Evolutionary conservation across 2,329 filamentous ascomycete species (phyloP), one percentile per base, ranked within the genome.

Genomic region (Cercospora nicotianae): DNA sequence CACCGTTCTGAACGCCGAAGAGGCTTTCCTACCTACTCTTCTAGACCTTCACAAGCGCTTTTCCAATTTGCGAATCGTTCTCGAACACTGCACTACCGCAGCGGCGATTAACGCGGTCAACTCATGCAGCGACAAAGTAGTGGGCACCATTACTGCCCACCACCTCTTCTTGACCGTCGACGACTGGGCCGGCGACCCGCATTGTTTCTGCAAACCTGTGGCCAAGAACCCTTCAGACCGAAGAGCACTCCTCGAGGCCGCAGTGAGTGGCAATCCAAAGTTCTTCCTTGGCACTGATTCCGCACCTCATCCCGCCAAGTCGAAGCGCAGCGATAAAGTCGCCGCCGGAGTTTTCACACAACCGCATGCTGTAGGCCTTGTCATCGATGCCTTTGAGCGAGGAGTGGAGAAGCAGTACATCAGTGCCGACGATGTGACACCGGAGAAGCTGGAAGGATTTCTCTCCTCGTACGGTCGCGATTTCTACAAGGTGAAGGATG

Each of bases 71-170:
- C 86, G 84, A 61, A 85, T 86, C 70, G 82, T 86, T 66, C 82
- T 95, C 58, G 92, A 97, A 82, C 94, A 97, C 81, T 96, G 92
- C 83, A 94, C 93, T 10, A 96, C 93, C 0, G 89, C 88, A 1
- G 92, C 91, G 0, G 94, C 93, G 0, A 84, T 97, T 4, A 87
- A 91, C 70, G 89, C 92, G 0, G 94, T 97, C 39, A 85, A 86
- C 71, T 83, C 87, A 13, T 96, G 93, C 75, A 92, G 93, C 0
- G 86, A 89, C 18, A 91, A 87, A 3, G 94, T 97, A 26, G 90
- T 87, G 0, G 90, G 86, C 3, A 94, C 91, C 9, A 93, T 96
- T 72, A 97, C 93, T 0, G 91, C 92, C 2, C 93, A 97, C 76
- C 93, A 97, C 76, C 83, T 96, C 23, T 93, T 87, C 72, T 85